These are phyloP conservation scores for Suillus ampliporus DNA, from an alignment of 768 basidiomycete species.

Conservation along the genomic window DNA sequence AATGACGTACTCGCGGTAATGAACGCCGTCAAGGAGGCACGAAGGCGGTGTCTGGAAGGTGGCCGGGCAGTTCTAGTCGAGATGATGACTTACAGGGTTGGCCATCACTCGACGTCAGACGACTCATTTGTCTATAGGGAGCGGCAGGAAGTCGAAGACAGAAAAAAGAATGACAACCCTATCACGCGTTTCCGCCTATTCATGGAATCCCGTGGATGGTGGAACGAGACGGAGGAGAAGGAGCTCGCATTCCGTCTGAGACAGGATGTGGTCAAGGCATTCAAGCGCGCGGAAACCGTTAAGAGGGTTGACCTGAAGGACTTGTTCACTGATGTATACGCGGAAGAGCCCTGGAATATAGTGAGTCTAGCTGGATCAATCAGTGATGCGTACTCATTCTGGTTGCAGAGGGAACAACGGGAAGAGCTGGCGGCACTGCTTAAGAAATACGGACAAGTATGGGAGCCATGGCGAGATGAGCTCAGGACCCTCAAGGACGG, in stretches of 20 bases:
- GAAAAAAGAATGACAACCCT: constrained; percentile 91
- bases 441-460: constrained; percentile 84
- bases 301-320: constrained; percentile 75
- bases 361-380: constrained; percentile 50
- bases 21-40: constrained; percentile 71
- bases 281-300: constrained; percentile 75
- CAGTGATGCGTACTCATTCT: constrained; percentile 2
- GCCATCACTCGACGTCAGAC: constrained; percentile 96
- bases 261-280: constrained; percentile 76
- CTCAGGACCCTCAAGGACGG: constrained; percentile 75
- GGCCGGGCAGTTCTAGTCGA: constrained; percentile 85
- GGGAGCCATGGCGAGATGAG: constrained; percentile 88
- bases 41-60: constrained; percentile 73
- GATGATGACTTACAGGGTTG: constrained; percentile 92
- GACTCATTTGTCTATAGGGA: constrained; percentile 94
- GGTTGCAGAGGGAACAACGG: constrained; percentile 76
- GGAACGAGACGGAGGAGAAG: constrained; percentile 77
- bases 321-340: constrained; percentile 89
- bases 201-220: constrained; percentile 86
- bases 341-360: constrained; percentile 83
- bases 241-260: constrained; percentile 70
- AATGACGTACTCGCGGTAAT: constrained; percentile 91
- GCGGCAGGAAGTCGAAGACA: constrained; percentile 88
- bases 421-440: constrained; percentile 75
- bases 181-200: constrained; percentile 84